phyloP scores from a whole-genome alignment of 2,329 filamentous ascomycete species.

The Sphaerulina musiva region DNA sequence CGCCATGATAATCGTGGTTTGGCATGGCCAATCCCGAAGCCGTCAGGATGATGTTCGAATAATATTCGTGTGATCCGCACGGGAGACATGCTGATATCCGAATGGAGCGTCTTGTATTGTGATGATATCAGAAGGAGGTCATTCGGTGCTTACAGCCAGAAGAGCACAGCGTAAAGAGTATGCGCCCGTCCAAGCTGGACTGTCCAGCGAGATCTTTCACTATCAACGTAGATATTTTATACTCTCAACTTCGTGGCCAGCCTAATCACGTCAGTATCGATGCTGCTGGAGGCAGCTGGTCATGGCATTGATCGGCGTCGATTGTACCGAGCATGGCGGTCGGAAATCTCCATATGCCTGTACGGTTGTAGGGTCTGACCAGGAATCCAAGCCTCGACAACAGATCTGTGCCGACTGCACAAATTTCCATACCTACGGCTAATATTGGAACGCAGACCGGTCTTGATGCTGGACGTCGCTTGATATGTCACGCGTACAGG shows the following conservation, averaged over 20 bases:
- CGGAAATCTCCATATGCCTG: not conserved
- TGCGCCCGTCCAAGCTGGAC: too few species aligned
- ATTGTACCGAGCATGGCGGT: not conserved
- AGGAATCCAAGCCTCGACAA: not conserved
- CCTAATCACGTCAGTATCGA: not conserved
- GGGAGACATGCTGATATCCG: not conserved
- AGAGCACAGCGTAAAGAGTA: not conserved
- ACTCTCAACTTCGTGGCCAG: not conserved
- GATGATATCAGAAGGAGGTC: not conserved
- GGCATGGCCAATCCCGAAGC: conserved; percentile 2
- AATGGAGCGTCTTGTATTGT: not conserved
- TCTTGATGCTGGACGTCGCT: too few species aligned
- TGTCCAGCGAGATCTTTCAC: too few species aligned
- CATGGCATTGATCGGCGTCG: not conserved
- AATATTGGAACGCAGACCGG: too few species aligned
- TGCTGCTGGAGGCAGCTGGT: not conserved
- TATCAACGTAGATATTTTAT: not conserved
- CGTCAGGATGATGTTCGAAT: conserved; percentile 5
- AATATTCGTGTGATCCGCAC: not conserved
- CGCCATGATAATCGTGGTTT: conserved; percentile 3
- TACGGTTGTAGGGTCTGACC: not conserved
- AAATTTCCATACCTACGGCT: too few species aligned
- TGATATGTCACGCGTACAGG: too few species aligned
- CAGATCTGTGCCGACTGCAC: not conserved
- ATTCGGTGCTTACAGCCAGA: not conserved